phyloP scores from a whole-genome alignment of 1,284 basidiomycete genomes.

The Trametes polyzona region DNA sequence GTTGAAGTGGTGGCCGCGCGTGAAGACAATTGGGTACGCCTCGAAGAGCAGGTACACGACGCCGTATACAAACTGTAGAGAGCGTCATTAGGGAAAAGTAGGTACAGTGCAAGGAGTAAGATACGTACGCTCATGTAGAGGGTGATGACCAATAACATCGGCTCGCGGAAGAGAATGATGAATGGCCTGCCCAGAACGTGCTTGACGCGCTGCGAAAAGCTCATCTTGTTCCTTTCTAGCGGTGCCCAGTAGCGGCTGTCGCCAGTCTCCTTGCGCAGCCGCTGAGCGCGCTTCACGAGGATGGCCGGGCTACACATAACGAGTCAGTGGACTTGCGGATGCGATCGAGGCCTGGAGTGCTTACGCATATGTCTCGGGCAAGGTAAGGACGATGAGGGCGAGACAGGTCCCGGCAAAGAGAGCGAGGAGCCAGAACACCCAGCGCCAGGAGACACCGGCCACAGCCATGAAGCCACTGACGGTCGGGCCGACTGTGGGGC shows the following conservation, averaged over 20 bases:
- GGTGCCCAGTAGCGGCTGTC: constrained; percentile 56
- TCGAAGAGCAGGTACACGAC: constrained; percentile 47
- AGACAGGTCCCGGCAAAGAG: constrained; percentile 61
- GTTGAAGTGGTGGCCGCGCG: constrained; percentile 40
- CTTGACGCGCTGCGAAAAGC: constrained; percentile 35
- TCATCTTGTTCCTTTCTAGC: constrained; percentile 38
- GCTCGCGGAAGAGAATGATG: constrained; percentile 46
- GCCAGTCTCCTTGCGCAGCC: constrained; percentile 49
- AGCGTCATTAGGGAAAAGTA: background rate
- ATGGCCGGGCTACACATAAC: constrained; percentile 46
- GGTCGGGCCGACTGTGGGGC: constrained; percentile 63
- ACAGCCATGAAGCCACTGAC: constrained; percentile 61
- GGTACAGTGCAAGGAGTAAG: too few relatives aligned
- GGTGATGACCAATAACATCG: constrained; percentile 48
- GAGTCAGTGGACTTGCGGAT: background rate
- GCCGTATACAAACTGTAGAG: constrained; percentile 43
- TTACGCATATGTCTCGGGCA: constrained; percentile 76
- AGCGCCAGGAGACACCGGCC: constrained; percentile 64
- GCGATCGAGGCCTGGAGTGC: constrained; percentile 19
- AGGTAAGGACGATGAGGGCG: constrained; percentile 60
- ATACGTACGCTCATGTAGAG: constrained; percentile 46
- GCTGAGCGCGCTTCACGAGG: constrained; percentile 39
- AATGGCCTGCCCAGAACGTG: constrained; percentile 44
- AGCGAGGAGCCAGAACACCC: constrained; percentile 78
- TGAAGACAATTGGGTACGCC: constrained; percentile 39